Evolutionary conservation across 352 stramenopile species (phyloP), one percentile per base, ranked within the genome.

Genomic region (Pythium apleroticum): DNA sequence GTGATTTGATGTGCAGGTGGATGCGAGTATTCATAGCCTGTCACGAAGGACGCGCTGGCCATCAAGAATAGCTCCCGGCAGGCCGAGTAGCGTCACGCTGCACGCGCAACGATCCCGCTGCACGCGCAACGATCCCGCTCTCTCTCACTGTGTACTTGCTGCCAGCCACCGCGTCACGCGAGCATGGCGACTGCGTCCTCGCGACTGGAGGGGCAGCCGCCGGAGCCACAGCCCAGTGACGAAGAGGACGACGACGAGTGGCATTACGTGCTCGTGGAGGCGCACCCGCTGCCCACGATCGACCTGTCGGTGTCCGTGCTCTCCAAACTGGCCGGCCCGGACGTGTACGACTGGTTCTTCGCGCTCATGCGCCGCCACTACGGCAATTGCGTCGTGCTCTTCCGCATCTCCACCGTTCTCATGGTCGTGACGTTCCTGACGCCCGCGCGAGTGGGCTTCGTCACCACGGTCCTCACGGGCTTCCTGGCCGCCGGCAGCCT

Each of bases 241-340:
- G 53, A 19, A 17, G 53, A 59, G 3, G 53, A 59, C n/a, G 30
- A 59, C 15, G 53, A 59, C 31, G 53, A 59, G 31, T 59, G 53
- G 53, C 53, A 59, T 48, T 65, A 52, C 57, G 57, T 53, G 17
- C 22, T 70, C 9, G 27, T 54, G 22, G 19, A 20, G 12, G 58
- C 58, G 6, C 33, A 35, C 19, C 45, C 46, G 45, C 49, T 59
- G 20, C 50, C 60, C 11, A 45, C n/a, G 14, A 20, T 66, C 39
- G 60, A 66, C 27, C 20, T 66, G 10, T 60, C 60, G 33, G 14
- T 39, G 37, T 59, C 35, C 7, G 37, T 55, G 12, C 4, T 54
- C 9, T 55, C 50, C 8, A 31, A 43, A 12, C 28, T 60, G 1
- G 24, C 33, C 19, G 60, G 60, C 19, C n/a, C 3, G 3, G 27